These are phyloP conservation scores for Aspergillus fijiensis DNA, from an alignment of 2,329 filamentous ascomycete species.

Conservation along the genomic window DNA sequence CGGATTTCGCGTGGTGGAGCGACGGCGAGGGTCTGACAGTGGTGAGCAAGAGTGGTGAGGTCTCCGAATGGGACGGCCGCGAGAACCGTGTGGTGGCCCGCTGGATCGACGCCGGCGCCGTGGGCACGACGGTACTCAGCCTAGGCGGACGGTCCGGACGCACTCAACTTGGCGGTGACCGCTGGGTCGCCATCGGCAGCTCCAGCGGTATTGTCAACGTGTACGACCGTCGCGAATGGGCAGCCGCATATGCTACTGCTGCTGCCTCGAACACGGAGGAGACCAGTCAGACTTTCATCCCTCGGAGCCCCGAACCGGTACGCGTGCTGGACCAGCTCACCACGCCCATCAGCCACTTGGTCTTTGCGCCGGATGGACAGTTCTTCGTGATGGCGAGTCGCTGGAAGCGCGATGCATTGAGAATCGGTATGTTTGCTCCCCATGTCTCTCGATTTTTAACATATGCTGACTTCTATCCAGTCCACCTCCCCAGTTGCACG, in stretches of 20 bases:
- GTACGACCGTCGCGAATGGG: conserved; percentile 76
- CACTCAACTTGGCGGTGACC: conserved; percentile 64
- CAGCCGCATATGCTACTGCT: conserved; percentile 39
- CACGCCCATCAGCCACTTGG: conserved; percentile 75
- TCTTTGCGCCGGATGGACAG: conserved; percentile 87
- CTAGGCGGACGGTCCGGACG: conserved; percentile 59
- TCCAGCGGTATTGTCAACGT: conserved; percentile 88
- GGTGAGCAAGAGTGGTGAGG: conserved; percentile 79
- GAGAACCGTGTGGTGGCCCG: conserved; percentile 69
- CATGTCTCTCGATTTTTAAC: neutral
- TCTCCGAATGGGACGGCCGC: conserved; percentile 81
- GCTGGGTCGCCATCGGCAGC: conserved; percentile 86
- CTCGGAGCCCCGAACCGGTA: conserved; percentile 68
- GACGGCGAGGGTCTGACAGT: conserved; percentile 79
- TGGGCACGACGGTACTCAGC: conserved; percentile 78
- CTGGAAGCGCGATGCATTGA: conserved; percentile 84
- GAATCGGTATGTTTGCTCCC: conserved; percentile 53
- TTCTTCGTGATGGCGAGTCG: conserved; percentile 80
- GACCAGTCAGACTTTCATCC: conserved; percentile 47
- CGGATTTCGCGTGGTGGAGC: conserved; percentile 92
- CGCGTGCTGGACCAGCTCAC: conserved; percentile 81
- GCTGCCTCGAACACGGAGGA: conserved; percentile 23
- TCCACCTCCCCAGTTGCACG: conserved; percentile 87
- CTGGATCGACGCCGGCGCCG: conserved; percentile 88
- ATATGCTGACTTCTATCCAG: conserved; percentile 36